phyloP scores from a whole-genome alignment of 495 filamentous ascomycete genomes.

The Aspergillus incahuasiensis region DNA sequence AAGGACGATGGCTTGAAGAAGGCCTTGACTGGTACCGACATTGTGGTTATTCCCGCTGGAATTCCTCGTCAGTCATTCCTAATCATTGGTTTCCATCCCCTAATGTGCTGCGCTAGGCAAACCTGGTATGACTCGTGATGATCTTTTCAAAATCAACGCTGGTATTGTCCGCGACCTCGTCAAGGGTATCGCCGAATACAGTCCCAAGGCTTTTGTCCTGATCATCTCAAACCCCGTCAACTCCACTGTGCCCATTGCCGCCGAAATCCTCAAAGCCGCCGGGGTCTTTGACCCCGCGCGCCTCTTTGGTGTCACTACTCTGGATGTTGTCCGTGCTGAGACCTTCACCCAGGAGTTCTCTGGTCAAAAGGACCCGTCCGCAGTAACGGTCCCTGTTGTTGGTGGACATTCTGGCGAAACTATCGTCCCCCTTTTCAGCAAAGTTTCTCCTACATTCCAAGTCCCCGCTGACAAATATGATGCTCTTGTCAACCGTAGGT shows the following conservation, averaged over 20 bases:
- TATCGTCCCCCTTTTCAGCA: constrained; percentile 95
- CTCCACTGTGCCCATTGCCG: constrained; percentile 96
- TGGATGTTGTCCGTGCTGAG: constrained; percentile 96
- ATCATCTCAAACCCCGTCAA: constrained; percentile 99
- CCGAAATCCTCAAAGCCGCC: constrained; percentile 89
- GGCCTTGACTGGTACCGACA: constrained; percentile 84
- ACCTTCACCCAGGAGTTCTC: constrained; percentile 88
- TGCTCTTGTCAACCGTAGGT: constrained; percentile 76
- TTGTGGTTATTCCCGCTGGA: constrained; percentile 94
- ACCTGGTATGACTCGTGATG: constrained; percentile 98
- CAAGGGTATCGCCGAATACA: constrained; percentile 76
- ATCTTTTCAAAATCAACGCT: constrained; percentile 98
- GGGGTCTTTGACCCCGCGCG: constrained; percentile 89
- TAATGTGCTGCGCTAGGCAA: constrained; percentile 61
- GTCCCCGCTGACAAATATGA: constrained; percentile 86
- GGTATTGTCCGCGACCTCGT: constrained; percentile 86
- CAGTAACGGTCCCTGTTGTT: constrained; percentile 83
- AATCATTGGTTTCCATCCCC: not conserved
- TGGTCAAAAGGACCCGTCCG: constrained; percentile 74
- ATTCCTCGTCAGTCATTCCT: constrained; percentile 74
- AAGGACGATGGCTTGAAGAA: constrained; percentile 84
- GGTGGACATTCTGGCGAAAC: constrained; percentile 97
- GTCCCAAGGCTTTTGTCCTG: constrained; percentile 87
- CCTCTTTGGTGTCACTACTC: constrained; percentile 95
- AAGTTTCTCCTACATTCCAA: constrained; percentile 69